Evolutionary conservation across 768 basidiomycete species (phyloP), one percentile per base, ranked within the genome.

Genomic region (Mycena olivaceomarginata): DNA sequence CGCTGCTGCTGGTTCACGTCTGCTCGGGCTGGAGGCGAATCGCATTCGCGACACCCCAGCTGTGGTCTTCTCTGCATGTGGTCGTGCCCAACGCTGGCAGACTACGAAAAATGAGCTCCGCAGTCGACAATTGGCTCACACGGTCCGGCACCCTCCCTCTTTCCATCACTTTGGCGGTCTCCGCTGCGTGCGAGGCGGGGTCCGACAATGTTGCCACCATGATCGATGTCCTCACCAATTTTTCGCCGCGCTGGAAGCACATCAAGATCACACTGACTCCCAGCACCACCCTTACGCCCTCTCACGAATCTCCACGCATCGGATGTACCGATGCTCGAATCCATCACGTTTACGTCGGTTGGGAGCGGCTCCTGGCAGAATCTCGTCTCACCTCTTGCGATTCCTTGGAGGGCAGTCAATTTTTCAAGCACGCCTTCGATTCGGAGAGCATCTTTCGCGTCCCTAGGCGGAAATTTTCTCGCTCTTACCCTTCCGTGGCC

Each of bases 31-130:
- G 76, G 76, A 7, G 76, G 37, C 56, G 18, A 39, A 67, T 77
- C 4, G 72, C 72, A 1, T 37, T 77, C 41, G 11, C 67, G 51
- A 77, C 76, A 18, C 76, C 76, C 0, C 66, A 59, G 16, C 53
- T 77, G n/a, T 77, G 76, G 76, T 11, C 67, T 2, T 45, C 57
- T 20, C 60, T 77, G 20, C 63, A 74, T 59, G 68, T 77, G 57
- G 70, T 76, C 16, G 69, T 72, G 4, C 74, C 74, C 66, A 74
- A 67, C 48, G 3, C 39, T 18, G 20, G 48, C 16, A 62, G 67
- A 39, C 37, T 68, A 2, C 48, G 48, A 0, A 15, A 41, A 12
- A n/a, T 75, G 10, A 62, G 13, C 39, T 59, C 15, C 40, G 74
- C 74, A 1, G 74, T 48, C 11, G 67, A 63, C 8, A 13, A 40